These are phyloP conservation scores for Chlorella sp. DNA, from an alignment of 139 green algal species.

Conservation along the genomic window DNA sequence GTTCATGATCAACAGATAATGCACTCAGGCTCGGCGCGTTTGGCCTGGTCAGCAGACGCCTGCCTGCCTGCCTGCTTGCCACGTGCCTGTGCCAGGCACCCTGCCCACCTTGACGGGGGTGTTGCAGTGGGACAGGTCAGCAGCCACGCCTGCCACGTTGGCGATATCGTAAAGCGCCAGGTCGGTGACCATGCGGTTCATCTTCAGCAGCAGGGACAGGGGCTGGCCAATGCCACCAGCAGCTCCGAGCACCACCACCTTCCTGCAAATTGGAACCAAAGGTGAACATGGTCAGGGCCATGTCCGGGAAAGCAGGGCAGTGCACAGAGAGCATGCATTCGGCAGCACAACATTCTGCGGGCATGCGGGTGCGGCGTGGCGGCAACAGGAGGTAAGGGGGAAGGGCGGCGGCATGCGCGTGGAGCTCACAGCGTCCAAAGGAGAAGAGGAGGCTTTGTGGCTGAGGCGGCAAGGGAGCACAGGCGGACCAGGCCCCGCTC, in stretches of 20 bases:
- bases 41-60: no score
- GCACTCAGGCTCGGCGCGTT: neutral
- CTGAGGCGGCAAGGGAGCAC: no score
- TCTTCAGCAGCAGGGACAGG: slow-evolving; percentile 94
- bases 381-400: neutral
- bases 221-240: slow-evolving; percentile 98
- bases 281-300: no score
- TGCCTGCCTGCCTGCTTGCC: neutral
- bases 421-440: neutral
- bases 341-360: neutral
- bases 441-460: no score
- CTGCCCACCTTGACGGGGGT: slow-evolving; percentile 72
- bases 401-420: neutral
- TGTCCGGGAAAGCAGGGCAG: no score
- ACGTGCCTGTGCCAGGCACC: neutral
- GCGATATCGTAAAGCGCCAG: slow-evolving; percentile 96
- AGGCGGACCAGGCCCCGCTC: neutral
- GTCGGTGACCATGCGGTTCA: slow-evolving; percentile 65
- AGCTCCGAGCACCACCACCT: slow-evolving; percentile 95
- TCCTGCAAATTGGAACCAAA: slow-evolving; percentile 55
- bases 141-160: slow-evolving; percentile 87
- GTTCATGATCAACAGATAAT: no score
- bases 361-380: neutral
- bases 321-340: neutral
- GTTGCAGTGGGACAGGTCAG: slow-evolving; percentile 95